Evolutionary conservation across 805 yeast species (phyloP), one percentile per base, ranked within the genome.

Genomic region (Myxozyma sirexii): DNA sequence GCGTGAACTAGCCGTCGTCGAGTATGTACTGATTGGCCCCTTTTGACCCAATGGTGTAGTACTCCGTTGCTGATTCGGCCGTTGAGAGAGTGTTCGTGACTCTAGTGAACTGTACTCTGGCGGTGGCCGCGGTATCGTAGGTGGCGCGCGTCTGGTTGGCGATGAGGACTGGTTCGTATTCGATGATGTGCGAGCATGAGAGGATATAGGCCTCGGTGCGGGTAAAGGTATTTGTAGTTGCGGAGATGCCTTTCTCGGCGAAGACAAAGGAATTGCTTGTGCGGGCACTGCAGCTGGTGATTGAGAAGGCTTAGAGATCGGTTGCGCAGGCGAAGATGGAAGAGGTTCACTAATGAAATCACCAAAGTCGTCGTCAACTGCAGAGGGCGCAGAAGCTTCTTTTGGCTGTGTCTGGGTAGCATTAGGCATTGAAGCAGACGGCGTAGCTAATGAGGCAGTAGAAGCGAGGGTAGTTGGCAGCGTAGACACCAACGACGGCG

Each of bases 301-400:
- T 19, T 15, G n/a, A n/a, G 19, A 2, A 38, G 42, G 21, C 19
- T 15, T 23, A 10, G n/a, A 35, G 4, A 37, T 43, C 23, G 23
- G 29, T 17, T 7, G 55, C 38, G 24, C 44, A 3, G 54, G 31
- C 37, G 50, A 24, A 3, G 33, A n/a, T 13, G 54, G 42, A 8
- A 38, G 15, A 33, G 54, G 43, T 19, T 31, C 42, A 33, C 56
- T 49, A 17, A 44, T 46, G 29, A 59, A 59, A 13, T 59, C 62
- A 21, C 58, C 62, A 54, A 59, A 59, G 21, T 59, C 62, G 45
- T 58, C 62, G 45, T 47, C 54, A 10, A 12, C 10, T 26, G 13
- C 13, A 15, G 39, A 12, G 6, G 53, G 8, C 21, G 53, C 31
- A 4, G 26, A 19, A 1, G 43, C 7, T 33, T 41, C 21, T 19